Percentiles rank a stretch among this genome's conserved stretches.
These are phyloP conservation scores for Populus deltoides DNA, from an alignment of 345 rosid species.

Conservation along the genomic window DNA sequence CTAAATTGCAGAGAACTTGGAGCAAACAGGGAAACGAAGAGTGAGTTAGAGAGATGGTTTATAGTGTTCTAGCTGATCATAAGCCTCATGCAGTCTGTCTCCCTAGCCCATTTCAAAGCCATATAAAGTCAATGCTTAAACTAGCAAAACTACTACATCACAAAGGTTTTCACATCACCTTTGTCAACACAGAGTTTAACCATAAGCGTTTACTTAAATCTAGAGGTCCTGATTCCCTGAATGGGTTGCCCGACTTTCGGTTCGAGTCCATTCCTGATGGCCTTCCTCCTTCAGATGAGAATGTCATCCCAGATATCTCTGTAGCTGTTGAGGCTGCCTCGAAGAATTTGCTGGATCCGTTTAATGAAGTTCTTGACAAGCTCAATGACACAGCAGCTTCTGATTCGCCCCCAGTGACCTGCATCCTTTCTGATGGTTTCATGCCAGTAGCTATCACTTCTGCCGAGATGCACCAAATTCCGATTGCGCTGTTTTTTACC, in stretches of 20 bases:
- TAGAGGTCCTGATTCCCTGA: not conserved
- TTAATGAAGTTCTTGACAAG: not conserved
- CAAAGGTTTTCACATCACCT: conserved; percentile 6
- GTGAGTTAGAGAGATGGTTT: no score
- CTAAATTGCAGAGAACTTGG: no score
- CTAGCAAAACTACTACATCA: conserved; percentile 12
- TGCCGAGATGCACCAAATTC: not conserved
- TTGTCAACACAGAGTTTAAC: conserved; percentile 1
- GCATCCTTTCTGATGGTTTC: conserved; percentile 3
- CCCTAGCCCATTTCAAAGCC: conserved; percentile 9
- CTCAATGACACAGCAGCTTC: not conserved
- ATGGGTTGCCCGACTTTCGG: not conserved
- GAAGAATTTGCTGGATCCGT: not conserved
- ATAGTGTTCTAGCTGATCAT: not conserved
- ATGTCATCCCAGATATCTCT: not conserved
- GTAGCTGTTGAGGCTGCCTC: not conserved
- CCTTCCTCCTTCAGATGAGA: not conserved
- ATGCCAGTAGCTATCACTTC: not conserved
- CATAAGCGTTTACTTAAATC: not conserved
- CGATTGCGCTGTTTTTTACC: not conserved
- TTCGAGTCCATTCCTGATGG: conserved; percentile 5
- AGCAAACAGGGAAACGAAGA: no score
- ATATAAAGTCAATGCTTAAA: conserved; percentile 14
- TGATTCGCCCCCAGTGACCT: not conserved
- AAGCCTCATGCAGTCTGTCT: conserved; percentile 4